Evolutionary conservation across 176 grass and related monocot species (phyloP), one percentile per base, ranked within the genome.

Genomic region (Ensete glaucum): DNA sequence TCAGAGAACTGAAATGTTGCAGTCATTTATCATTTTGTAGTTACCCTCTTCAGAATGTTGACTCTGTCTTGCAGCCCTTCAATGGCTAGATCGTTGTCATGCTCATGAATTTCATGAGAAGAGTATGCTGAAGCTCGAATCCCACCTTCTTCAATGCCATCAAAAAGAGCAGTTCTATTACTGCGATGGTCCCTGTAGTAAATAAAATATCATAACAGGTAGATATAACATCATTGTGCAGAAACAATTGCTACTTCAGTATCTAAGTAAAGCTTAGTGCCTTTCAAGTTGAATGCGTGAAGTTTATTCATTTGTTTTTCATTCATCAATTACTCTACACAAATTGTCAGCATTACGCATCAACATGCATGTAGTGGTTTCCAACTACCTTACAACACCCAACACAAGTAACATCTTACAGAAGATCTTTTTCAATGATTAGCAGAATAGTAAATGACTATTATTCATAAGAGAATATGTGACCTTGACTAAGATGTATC

Each of bases 21-120:
- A 60, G 11, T 4, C 9, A 10, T 7, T 71, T 71, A 7, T 4
- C 52, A 20, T 27, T 27, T 15, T 19, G 3, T 9, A 74, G 87
- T 73, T 89, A 98, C 95, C 84, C 90, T 87, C 76, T 98, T 98
- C 24, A 98, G 84, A 87, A 91, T 89, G 80, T 73, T 98, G 80
- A 93, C 95, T 87, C 95, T 85, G 84, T 98, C 95, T 81, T 98
- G 88, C 63, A 98, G 77, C 79, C 95, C 95, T 83, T 91, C 88
- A 65, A 98, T 66, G 78, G 84, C 90, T 84, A 64, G 80, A 80
- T 94, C 88, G 68, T 98, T 98, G 49, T 88, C 88, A 71, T 89
- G 86, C 13, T 93, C 86, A 67, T 91, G 86, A 82, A 91, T 93
- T 82, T 98, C 95, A 85, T 88, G 88, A 52, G 90, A 87, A 56